phyloP scores from a whole-genome alignment of 2,329 filamentous ascomycete species.

The Incumbomyces lentus region DNA sequence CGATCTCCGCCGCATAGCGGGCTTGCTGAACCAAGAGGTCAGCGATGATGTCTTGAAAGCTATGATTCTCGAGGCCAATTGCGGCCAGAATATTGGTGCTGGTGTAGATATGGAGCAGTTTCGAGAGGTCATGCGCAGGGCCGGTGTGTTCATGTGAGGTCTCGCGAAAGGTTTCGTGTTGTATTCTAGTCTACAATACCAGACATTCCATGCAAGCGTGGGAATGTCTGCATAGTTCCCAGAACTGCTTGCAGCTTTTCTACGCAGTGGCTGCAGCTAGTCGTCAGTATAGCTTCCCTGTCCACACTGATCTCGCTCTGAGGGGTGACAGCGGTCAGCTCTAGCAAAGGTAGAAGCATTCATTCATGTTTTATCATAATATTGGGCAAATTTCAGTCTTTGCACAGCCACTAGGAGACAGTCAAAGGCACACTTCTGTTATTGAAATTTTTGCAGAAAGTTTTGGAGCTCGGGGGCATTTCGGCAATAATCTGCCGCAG shows the following conservation, averaged over 20 bases:
- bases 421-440: too few relatives aligned
- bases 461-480: too few relatives aligned
- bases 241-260: constrained; percentile 13
- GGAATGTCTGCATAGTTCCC: constrained; percentile 14
- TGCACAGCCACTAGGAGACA: too few relatives aligned
- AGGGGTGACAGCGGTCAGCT: constrained; percentile 49
- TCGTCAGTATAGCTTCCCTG: constrained; percentile 55
- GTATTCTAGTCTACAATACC: constrained; percentile 3
- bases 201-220: constrained; percentile 4
- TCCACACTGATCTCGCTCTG: constrained; percentile 57
- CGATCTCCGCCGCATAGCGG: constrained; percentile 68
- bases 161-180: background rate
- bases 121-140: constrained; percentile 72
- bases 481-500: too few relatives aligned
- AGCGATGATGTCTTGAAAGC: constrained; percentile 74
- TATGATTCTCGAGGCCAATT: constrained; percentile 93
- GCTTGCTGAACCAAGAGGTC: constrained; percentile 72
- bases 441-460: too few relatives aligned
- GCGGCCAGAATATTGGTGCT: constrained; percentile 57
- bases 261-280: constrained; percentile 12
- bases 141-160: constrained; percentile 62
- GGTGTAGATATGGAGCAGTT: constrained; percentile 74
- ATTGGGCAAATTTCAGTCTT: too few relatives aligned
- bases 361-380: background rate
- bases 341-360: constrained; percentile 55